Conservation (phyloP, 2,329 filamentous ascomycete genomes). For the Botrytis paeoniae region DNA sequence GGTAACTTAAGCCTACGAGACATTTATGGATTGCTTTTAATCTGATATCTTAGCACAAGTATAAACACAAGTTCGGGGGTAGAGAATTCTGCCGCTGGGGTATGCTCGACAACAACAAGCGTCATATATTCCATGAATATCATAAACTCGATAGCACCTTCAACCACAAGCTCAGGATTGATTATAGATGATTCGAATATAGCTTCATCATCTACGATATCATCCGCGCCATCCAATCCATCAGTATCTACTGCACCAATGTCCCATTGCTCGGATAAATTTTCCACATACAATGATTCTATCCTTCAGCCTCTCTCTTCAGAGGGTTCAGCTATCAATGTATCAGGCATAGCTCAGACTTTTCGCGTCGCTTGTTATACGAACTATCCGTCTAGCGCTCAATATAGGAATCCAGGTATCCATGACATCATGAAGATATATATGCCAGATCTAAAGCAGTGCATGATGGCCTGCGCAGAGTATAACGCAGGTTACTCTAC, state of each 20-base stretch:
- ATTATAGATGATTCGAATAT: neutral
- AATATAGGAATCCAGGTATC: conserved; percentile 10
- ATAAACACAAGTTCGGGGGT: neutral
- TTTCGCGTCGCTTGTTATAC: conserved; percentile 19
- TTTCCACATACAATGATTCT: neutral
- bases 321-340: neutral
- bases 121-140: neutral
- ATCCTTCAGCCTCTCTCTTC: neutral
- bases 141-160: neutral
- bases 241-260: neutral
- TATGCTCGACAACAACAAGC: neutral
- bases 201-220: neutral
- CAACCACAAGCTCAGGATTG: neutral
- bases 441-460: conserved; percentile 1
- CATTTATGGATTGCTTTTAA: neutral
- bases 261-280: neutral
- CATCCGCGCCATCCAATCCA: neutral
- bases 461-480: conserved; percentile 16
- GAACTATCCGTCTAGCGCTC: conserved; percentile 12
- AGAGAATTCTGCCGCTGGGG: neutral
- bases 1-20: neutral
- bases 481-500: conserved; percentile 13
- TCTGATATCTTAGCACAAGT: neutral
- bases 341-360: neutral
- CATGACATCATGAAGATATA: conserved; percentile 21